phyloP scores from a whole-genome alignment of 257 asterid species.

The Nemophila menziesii region DNA sequence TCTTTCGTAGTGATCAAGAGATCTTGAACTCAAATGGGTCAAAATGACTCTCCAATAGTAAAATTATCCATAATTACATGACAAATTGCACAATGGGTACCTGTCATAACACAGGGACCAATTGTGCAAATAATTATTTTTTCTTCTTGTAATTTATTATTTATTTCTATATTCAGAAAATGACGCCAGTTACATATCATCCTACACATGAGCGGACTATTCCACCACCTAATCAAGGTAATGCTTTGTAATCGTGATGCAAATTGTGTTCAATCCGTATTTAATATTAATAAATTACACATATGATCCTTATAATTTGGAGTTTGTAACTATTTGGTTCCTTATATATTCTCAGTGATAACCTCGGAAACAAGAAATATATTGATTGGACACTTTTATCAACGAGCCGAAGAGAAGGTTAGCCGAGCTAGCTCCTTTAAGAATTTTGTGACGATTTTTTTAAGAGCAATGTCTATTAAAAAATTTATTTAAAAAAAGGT shows the following conservation, averaged over 20 bases:
- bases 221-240: slow-evolving; percentile 46
- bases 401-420: slow-evolving; percentile 32
- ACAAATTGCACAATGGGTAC: too few relatives aligned
- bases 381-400: slow-evolving; percentile 28
- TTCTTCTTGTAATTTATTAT: slow-evolving; percentile 5
- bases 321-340: background rate
- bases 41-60: too few relatives aligned
- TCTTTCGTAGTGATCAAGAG: too few relatives aligned
- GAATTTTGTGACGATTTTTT: too few relatives aligned
- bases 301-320: background rate
- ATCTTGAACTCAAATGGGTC: too few relatives aligned
- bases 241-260: background rate
- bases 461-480: too few relatives aligned
- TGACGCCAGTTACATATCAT: slow-evolving; percentile 24
- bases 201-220: slow-evolving; percentile 35
- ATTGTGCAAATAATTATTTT: background rate
- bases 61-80: too few relatives aligned
- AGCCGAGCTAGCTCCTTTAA: background rate
- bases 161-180: slow-evolving; percentile 16
- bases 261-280: too few relatives aligned
- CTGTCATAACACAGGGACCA: too few relatives aligned
- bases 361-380: slow-evolving; percentile 25
- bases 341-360: slow-evolving; percentile 17
- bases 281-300: background rate
- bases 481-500: too few relatives aligned